Base-by-base conservation (phyloP, 1,284 basidiomycete genomes). In the Leccinum laetum region DNA sequence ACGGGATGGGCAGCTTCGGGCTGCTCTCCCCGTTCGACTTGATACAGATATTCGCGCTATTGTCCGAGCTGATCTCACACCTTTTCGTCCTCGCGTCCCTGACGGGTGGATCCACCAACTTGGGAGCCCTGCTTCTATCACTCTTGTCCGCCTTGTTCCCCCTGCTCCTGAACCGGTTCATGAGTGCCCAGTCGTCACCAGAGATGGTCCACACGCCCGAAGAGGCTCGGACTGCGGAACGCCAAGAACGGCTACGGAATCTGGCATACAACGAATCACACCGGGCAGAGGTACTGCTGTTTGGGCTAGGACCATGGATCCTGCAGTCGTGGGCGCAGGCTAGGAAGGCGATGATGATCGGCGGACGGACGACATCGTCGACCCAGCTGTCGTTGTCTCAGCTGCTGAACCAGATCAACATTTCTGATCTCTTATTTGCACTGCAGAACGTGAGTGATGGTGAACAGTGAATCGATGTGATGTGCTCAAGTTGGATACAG, bases 281-380 rank as follows among this genome's bases (percentile, higher is more conserved):
- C 73, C 86, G 91, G 29, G 87, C 90, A 26, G 93, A 95, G 75
- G 83, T 94, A 18, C 82, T 89, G 46, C 80, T 95, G 6, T 95
- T 94, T 73, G 91, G 91, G 6, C 82, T 95, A 10, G 88, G 87
- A 18, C 88, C 90, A 39, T 95, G 93, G 92, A 88, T 94, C 64
- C 78, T 95, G 64, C 81, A 84, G 62, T 85, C 85, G 2, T 95
- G 92, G 93, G 83, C 88, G 3, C 80, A 74, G 41, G 86, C 90
- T 5, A 79, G 89, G 70, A 86, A 81, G 71, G 76, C 84, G 37
- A 83, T 87, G 58, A 79, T 89, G 52, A 82, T 84, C 11, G 81
- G 86, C 35, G 88, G 88, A 69, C 81, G 80, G 64, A 78, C 76
- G 18, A 77, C 79, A 13, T 76, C 81, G 41, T 69, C 78, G 29